These are phyloP conservation scores for Tetrahymena borealis DNA, from an alignment of 73 alveolate genomes.

Conservation along the genomic window DNA sequence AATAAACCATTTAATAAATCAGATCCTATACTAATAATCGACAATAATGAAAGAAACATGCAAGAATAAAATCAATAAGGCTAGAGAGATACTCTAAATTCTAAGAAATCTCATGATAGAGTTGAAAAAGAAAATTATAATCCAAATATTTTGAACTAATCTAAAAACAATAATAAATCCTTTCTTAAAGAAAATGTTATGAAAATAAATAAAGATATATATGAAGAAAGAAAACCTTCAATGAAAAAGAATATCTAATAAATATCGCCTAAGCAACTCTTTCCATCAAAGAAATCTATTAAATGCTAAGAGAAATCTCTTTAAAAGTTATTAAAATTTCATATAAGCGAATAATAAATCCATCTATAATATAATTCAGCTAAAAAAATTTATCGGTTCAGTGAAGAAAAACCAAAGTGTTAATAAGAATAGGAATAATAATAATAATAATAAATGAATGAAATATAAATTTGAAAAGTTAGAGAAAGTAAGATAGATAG, in stretches of 20 bases:
- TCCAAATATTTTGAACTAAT: background rate
- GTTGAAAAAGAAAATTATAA: background rate
- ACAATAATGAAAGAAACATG: background rate
- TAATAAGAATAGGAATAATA: no score
- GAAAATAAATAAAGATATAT: background rate
- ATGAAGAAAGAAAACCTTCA: background rate
- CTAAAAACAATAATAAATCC: background rate
- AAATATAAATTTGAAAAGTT: no score
- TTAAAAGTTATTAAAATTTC: no score
- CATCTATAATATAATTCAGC: no score
- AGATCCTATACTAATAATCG: background rate
- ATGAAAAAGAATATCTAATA: background rate
- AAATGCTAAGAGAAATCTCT: no score
- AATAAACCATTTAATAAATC: background rate
- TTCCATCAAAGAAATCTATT: no score
- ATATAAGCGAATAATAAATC: no score
- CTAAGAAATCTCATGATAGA: background rate
- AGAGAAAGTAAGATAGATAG: no score
- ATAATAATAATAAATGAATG: no score
- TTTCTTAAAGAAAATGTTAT: background rate
- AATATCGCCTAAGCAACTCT: background rate
- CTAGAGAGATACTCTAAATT: background rate
- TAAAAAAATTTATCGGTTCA: no score
- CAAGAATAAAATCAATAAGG: background rate
- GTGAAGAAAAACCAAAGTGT: no score